Evolutionary conservation across 306 rosid genomes (phyloP).

Genomic region (Adenanthera pavonina): DNA sequence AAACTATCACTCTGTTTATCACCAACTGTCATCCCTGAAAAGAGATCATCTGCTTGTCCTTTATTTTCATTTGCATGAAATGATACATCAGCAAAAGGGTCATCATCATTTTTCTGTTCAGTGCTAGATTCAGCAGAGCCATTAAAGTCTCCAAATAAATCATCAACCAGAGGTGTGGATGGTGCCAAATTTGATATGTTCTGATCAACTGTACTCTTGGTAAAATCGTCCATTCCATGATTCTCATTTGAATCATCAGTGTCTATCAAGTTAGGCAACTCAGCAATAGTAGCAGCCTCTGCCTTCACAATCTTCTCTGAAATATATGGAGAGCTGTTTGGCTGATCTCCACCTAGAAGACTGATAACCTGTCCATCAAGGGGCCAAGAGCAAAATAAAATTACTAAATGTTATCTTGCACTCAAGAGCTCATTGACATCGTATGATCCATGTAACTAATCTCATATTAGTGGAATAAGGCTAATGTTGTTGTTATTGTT

Average conservation of each 20-base stretch:
- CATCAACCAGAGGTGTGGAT: constrained; percentile 72
- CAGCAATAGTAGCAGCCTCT: constrained; percentile 49
- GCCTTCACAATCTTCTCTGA: constrained; percentile 61
- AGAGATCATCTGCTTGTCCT: constrained; percentile 73
- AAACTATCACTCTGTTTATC: constrained; percentile 52
- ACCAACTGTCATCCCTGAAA: constrained; percentile 82
- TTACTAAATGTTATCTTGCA: constrained; percentile 1
- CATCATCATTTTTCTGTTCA: constrained; percentile 70
- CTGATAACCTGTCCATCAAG: constrained; percentile 72
- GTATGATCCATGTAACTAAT: too few species aligned
- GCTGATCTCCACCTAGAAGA: constrained; percentile 77
- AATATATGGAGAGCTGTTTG: constrained; percentile 46
- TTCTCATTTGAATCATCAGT: constrained; percentile 69
- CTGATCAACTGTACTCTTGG: constrained; percentile 50
- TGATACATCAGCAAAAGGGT: constrained; percentile 94
- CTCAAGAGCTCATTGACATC: not conserved
- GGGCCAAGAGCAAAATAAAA: constrained; percentile 32
- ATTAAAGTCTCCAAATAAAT: constrained; percentile 79
- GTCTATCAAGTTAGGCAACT: constrained; percentile 87
- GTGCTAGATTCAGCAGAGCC: constrained; percentile 47
- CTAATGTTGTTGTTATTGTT: not conserved
- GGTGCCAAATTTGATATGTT: constrained; percentile 51
- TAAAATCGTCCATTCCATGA: constrained; percentile 40
- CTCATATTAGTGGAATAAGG: too few species aligned
- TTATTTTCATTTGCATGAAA: constrained; percentile 68